Base-by-base conservation (phyloP, 1,284 basidiomycete genomes). In the Fomitopsis schrenkii region DNA sequence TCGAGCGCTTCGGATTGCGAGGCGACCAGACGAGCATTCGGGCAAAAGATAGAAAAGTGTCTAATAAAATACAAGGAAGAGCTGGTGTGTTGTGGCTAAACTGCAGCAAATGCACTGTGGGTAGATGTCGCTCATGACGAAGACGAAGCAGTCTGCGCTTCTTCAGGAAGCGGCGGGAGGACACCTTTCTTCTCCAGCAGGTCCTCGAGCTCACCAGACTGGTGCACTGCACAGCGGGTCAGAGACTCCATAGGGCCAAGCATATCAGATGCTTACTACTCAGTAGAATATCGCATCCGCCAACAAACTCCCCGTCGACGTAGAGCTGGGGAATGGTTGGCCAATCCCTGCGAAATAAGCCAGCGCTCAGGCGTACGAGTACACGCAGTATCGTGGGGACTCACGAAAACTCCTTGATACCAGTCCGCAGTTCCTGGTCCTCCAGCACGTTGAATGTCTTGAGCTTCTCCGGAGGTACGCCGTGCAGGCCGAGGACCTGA, bases 301-400 rank as follows among this genome's bases (percentile, higher is more conserved):
- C 97, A 35, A 98, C 83, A 70, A 99, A 99, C 73, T 98, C 95
- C 30, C 96, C 95, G 61, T 93, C 88, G 45, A 98, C 83, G 72
- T 97, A 99, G 9, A 99, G 78, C 75, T 99, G 97, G 12, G 97
- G 97, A 66, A 99, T 91, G 19, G 97, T 99, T 17, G 97, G 97
- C 97, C 97, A 99, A 71, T 96, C 93, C 53, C 94, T 97, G 70
- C 8, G 35, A 50, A 58, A 44, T 40, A 52, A 10, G 33, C 17
- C 62, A 45, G n/a, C 46, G 22, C 53, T 44, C 26, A 35, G 42
- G 36, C 22, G 19, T 63, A 30, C 14, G 7, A 41, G 5, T 44
- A 17, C 7, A 15, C 33, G 17, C 35, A 38, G 26, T 2, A 33
- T 6, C n/a, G 7, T 28, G 48, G 41, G 30, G 53, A 57, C 93